Evolutionary conservation across 306 rosid species (phyloP), one percentile per base, ranked within the genome.

Genomic region (Gillenia trifoliata): DNA sequence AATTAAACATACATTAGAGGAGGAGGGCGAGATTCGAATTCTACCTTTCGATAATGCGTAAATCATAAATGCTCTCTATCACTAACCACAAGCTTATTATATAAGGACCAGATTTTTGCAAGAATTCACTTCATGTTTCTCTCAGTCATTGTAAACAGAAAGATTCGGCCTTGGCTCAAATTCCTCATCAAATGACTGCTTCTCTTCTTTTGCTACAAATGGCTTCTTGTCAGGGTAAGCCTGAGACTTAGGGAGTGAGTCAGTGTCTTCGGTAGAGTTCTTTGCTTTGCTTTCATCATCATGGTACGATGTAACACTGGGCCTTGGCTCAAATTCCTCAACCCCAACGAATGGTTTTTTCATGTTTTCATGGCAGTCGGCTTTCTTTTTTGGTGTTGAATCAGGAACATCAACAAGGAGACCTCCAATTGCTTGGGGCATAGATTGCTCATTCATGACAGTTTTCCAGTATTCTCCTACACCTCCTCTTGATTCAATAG

Each of bases 291-390:
- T 62, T 54, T 72, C 79, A 33, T 41, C 20, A 13, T 71, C 36
- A 38, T 12, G 29, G 34, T 78, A 71, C 12, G 38, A 19, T 12
- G 74, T 6, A 17, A 12, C 0, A 22, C 15, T 73, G 2, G 75
- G 79, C 25, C 80, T 72, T 0, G 78, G 75, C 40, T 83, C 76
- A 41, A 79, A 78, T 11, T 83, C 80, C 0, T 17, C 23, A 4
- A 30, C 22, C 52, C 19, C 30, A 52, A 69, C 52, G 28, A 16
- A 2, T 17, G 36, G 26, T 5, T 60, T 28, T 16, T 60, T 68
- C 49, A 16, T 25, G n/a, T 15, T 78, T 4, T 60, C 71, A 20
- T 69, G 34, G 36, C 82, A 72, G 6, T 72, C 15, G 3, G 61
- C 62, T 13, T 54, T 64, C 61, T 29, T 3, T 19, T 50, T 20